phyloP scores from a whole-genome alignment of 1,284 basidiomycete genomes.

The Cutaneotrichosporon cutaneum region DNA sequence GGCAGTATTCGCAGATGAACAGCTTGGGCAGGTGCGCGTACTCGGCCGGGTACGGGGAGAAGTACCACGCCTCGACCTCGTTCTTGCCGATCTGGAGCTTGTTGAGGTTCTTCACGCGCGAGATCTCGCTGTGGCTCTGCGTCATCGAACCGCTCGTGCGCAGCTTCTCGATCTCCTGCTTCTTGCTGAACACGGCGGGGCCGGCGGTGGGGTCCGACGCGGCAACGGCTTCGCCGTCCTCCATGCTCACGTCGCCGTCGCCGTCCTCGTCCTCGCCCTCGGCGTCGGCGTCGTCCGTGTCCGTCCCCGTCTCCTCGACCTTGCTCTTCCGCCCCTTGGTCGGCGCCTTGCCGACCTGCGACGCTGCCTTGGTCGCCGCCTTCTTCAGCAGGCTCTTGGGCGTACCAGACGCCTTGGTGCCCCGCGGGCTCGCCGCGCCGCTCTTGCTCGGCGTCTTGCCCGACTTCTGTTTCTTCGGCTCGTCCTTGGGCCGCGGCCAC shows the following conservation, averaged over 20 bases:
- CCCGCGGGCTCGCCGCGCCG: constrained; percentile 29
- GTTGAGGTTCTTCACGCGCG: constrained; percentile 97
- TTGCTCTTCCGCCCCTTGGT: constrained; percentile 28
- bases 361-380: constrained; percentile 68
- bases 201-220: constrained; percentile 52
- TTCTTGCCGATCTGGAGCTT: constrained; percentile 92
- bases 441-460: constrained; percentile 48
- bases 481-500: constrained; percentile 66
- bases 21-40: constrained; percentile 92
- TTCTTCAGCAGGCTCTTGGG: constrained; percentile 64
- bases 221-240: constrained; percentile 52
- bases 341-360: constrained; percentile 48
- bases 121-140: constrained; percentile 94
- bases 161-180: constrained; percentile 97
- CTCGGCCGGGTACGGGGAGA: constrained; percentile 97
- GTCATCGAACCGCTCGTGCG: constrained; percentile 98
- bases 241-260: constrained; percentile 60
- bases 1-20: constrained; percentile 98
- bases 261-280: constrained; percentile 58
- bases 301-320: constrained; percentile 52
- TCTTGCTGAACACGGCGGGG: constrained; percentile 76
- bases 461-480: constrained; percentile 49
- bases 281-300: constrained; percentile 47
- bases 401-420: constrained; percentile 19
- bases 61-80: constrained; percentile 99